Evolutionary conservation across 495 filamentous ascomycete species (phyloP).

Genomic region (Xylona heveae): DNA sequence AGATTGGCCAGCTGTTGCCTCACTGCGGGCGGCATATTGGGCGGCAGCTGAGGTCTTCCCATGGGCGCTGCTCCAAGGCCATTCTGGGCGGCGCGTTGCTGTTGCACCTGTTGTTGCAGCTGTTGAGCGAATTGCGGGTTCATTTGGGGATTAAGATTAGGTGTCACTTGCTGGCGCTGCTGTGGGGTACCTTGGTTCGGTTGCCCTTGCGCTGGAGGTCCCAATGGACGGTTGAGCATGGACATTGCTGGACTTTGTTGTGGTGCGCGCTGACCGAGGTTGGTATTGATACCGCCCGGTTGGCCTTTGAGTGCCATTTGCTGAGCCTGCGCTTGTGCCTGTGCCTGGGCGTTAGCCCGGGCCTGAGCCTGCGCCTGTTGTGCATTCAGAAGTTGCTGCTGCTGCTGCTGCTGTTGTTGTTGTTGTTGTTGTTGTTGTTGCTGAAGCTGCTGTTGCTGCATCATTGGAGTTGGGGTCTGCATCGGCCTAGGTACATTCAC

Average conservation of each 20-base stretch:
- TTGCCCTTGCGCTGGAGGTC: not conserved
- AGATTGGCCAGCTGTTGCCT: no score
- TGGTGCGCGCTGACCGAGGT: not conserved
- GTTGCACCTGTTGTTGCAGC: no score
- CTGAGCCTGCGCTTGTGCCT: not conserved
- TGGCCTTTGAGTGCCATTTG: not conserved
- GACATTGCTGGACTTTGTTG: slow-evolving; percentile 3
- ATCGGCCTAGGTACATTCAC: no score
- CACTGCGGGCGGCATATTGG: no score
- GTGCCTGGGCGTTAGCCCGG: not conserved
- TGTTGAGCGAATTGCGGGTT: no score
- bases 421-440: not conserved
- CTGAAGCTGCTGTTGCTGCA: not conserved
- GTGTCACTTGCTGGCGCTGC: not conserved
- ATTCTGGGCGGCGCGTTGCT: not conserved
- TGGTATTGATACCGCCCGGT: not conserved
- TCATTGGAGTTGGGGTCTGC: slow-evolving; percentile 3
- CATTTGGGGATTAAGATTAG: no score
- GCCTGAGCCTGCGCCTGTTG: slow-evolving; percentile 3
- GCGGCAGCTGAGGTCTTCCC: not conserved
- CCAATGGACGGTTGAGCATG: not conserved
- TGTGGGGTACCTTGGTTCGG: slow-evolving; percentile 1
- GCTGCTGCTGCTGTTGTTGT: not conserved
- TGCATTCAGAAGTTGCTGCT: not conserved
- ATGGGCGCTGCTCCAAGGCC: not conserved